These are phyloP conservation scores for Bonia amplexicaulis DNA, from an alignment of 176 grass and related monocot species.

Conservation along the genomic window DNA sequence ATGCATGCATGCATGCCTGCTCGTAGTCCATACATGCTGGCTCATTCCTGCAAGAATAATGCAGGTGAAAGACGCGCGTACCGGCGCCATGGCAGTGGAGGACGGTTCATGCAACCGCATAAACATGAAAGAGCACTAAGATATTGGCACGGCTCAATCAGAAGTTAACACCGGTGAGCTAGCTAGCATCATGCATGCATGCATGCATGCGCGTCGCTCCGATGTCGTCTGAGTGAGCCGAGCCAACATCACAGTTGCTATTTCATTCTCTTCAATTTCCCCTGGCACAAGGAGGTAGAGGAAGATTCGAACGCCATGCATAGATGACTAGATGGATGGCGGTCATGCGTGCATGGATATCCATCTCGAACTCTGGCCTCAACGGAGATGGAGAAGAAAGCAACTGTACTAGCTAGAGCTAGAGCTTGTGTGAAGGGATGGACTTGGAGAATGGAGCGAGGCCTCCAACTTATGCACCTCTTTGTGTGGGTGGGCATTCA, in stretches of 20 bases:
- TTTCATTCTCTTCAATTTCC: slow-evolving; percentile 32
- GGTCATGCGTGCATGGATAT: not conserved
- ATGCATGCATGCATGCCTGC: too few relatives aligned
- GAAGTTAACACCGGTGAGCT: slow-evolving; percentile 20
- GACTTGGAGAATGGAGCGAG: slow-evolving; percentile 2
- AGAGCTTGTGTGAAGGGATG: slow-evolving; percentile 2
- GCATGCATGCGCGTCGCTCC: not conserved
- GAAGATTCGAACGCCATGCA: not conserved
- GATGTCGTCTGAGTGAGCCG: slow-evolving; percentile 66
- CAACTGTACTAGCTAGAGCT: not conserved
- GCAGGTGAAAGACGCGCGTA: not conserved
- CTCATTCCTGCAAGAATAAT: not conserved
- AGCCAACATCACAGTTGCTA: slow-evolving; percentile 77
- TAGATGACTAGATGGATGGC: not conserved
- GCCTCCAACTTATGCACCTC: slow-evolving; percentile 40
- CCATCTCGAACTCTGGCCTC: not conserved
- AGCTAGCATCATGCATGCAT: not conserved
- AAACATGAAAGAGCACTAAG: slow-evolving; percentile 75
- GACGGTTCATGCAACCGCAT: not conserved
- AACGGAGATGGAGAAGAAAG: not conserved
- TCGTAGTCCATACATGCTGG: too few relatives aligned
- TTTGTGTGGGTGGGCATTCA: slow-evolving; percentile 52
- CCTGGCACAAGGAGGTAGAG: not conserved
- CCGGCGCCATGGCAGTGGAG: not conserved
- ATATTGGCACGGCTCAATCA: slow-evolving; percentile 99